Percentiles rank a stretch among this genome's conserved stretches.
Conservation (phyloP, 1,139 yeast species). For the Debaryomyces sp. region DNA sequence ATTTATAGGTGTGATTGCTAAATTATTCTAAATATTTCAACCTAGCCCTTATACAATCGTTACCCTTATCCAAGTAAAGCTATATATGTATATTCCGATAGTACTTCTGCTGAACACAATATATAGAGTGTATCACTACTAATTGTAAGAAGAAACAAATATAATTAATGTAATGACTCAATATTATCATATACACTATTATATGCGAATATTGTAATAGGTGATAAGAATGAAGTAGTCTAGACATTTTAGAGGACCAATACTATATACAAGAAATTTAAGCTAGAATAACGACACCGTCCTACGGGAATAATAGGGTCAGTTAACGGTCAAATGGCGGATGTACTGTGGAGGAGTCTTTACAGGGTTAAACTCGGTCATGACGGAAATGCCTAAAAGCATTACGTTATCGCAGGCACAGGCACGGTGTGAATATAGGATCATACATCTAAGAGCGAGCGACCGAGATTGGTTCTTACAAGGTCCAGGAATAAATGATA, state of each 20-base stretch:
- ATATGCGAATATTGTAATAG: not conserved
- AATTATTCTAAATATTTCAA: not conserved
- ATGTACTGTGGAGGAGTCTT: not conserved
- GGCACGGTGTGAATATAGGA: not conserved
- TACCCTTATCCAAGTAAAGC: not conserved
- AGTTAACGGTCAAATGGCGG: not conserved
- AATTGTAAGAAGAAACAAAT: not conserved
- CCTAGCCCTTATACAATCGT: not conserved
- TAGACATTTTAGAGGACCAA: constrained; percentile 1
- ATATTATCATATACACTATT: constrained; percentile 5
- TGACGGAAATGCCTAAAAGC: not conserved
- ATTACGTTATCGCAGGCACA: not conserved
- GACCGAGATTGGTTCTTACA: not conserved
- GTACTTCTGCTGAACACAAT: not conserved
- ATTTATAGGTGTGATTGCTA: constrained; percentile 4
- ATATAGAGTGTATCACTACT: not conserved
- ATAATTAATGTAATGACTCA: constrained; percentile 5
- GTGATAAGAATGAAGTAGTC: constrained; percentile 1
- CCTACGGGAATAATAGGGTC: not conserved
- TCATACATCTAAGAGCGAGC: not conserved
- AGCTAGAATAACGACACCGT: not conserved
- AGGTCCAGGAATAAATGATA: not conserved
- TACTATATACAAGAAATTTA: constrained; percentile 4
- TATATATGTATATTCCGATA: not conserved
- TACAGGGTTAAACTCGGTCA: not conserved